phyloP scores from a whole-genome alignment of 441 rosid species.

The Jatropha multifida region DNA sequence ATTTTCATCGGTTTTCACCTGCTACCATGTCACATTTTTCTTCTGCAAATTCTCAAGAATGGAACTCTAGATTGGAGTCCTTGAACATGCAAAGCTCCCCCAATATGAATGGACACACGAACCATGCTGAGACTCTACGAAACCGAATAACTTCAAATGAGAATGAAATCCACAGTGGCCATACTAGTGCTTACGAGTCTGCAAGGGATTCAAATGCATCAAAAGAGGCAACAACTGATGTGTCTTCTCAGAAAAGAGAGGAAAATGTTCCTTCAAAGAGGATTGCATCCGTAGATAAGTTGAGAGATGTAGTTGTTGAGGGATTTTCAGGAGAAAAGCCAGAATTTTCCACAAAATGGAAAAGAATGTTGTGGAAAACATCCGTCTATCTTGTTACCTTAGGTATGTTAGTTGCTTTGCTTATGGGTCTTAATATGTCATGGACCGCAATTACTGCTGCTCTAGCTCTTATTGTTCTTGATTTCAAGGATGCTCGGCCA shows the following conservation, averaged over 20 bases:
- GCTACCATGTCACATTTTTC: conserved; percentile 21
- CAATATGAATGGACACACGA: background rate
- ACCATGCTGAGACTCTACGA: conserved; percentile 1
- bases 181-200: conserved; percentile 4
- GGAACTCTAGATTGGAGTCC: background rate
- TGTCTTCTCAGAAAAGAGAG: conserved; percentile 8
- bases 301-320: background rate
- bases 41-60: conserved; percentile 18
- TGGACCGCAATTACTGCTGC: conserved; percentile 90
- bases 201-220: conserved; percentile 14
- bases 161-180: conserved; percentile 14
- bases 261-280: conserved; percentile 11
- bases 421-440: conserved; percentile 74
- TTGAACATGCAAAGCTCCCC: background rate
- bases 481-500: conserved; percentile 74
- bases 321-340: background rate
- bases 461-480: conserved; percentile 73
- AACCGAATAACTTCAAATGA: conserved; percentile 15
- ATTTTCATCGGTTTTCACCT: conserved; percentile 27
- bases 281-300: background rate
- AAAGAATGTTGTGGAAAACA: conserved; percentile 49
- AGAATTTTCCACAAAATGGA: conserved; percentile 28
- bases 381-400: conserved; percentile 58
- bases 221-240: background rate
- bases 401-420: conserved; percentile 65